phyloP scores from a whole-genome alignment of 2,329 filamentous ascomycete genomes.

The Chalara sp. region DNA sequence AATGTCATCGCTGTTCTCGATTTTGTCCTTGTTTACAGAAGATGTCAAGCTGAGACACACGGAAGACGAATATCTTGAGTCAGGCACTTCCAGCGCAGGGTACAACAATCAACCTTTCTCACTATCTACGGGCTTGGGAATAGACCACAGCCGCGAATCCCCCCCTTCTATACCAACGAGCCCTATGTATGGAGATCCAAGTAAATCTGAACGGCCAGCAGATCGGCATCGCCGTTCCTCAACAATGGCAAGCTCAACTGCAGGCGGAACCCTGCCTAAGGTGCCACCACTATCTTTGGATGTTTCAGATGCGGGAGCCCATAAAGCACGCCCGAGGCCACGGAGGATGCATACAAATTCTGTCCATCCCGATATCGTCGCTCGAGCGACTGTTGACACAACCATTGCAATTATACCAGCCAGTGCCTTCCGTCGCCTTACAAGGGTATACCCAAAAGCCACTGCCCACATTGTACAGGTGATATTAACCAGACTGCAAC shows the following conservation, averaged over 20 bases:
- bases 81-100: slow-evolving; percentile 29
- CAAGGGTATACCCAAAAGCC: slow-evolving; percentile 89
- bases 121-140: slow-evolving; percentile 19
- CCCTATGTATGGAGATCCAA: slow-evolving; percentile 23
- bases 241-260: slow-evolving; percentile 24
- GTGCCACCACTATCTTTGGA: slow-evolving; percentile 76
- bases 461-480: slow-evolving; percentile 97
- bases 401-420: slow-evolving; percentile 98
- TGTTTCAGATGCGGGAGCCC: slow-evolving; percentile 17
- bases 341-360: slow-evolving; percentile 56
- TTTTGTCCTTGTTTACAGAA: slow-evolving; percentile 94
- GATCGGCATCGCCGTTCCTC: slow-evolving; percentile 40
- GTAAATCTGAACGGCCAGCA: slow-evolving; percentile 36
- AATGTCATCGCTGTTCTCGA: slow-evolving; percentile 97
- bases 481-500: slow-evolving; percentile 86
- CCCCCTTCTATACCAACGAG: slow-evolving; percentile 27
- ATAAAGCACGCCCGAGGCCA: slow-evolving; percentile 26
- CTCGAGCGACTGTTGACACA: slow-evolving; percentile 91
- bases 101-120: slow-evolving; percentile 21
- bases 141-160: slow-evolving; percentile 21
- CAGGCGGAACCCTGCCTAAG: slow-evolving; percentile 39
- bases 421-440: slow-evolving; percentile 87
- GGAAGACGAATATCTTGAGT: slow-evolving; percentile 42
- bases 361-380: slow-evolving; percentile 92
- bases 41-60: slow-evolving; percentile 74